Evolutionary conservation across 495 filamentous ascomycete species (phyloP).

Genomic region (Recurvomyces mirabilis): DNA sequence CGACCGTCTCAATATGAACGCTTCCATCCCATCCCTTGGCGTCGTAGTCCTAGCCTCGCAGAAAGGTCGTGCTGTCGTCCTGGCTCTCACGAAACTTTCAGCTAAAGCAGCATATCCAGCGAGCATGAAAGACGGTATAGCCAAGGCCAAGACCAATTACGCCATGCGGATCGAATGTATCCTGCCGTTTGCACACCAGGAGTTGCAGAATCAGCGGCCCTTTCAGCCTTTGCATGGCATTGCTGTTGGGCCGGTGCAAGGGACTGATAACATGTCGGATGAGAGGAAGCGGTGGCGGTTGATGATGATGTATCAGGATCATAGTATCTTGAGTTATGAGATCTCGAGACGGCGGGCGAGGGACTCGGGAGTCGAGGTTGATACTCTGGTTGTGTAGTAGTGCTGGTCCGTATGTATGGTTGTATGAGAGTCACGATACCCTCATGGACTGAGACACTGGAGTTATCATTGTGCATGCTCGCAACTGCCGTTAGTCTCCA

Average conservation of each 20-base stretch:
- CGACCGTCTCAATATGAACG: slow-evolving; percentile 66
- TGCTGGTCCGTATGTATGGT: too few relatives aligned
- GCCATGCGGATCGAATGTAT: slow-evolving; percentile 47
- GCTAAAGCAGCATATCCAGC: neutral
- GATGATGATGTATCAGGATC: slow-evolving; percentile 64
- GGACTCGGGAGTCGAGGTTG: slow-evolving; percentile 9
- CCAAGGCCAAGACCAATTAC: slow-evolving; percentile 23
- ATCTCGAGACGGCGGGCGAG: slow-evolving; percentile 30
- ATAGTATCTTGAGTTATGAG: slow-evolving; percentile 73
- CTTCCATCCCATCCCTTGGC: slow-evolving; percentile 66
- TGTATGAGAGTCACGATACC: too few relatives aligned
- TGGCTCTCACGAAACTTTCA: slow-evolving; percentile 49
- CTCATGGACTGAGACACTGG: too few relatives aligned
- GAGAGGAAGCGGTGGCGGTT: slow-evolving; percentile 50
- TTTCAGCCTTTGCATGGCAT: slow-evolving; percentile 42
- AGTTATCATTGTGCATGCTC: too few relatives aligned
- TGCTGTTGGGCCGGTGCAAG: slow-evolving; percentile 52
- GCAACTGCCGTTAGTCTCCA: too few relatives aligned
- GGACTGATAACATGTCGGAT: slow-evolving; percentile 34
- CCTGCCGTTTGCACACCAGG: slow-evolving; percentile 42
- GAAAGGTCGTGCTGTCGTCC: slow-evolving; percentile 60
- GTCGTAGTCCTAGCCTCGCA: slow-evolving; percentile 64
- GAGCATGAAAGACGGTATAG: neutral
- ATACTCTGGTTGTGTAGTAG: too few relatives aligned
- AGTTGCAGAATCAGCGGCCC: slow-evolving; percentile 34